Percentiles rank a stretch among this genome's conserved stretches.
phyloP scores from a whole-genome alignment of 495 filamentous ascomycete genomes.

The Penicillium daleae region DNA sequence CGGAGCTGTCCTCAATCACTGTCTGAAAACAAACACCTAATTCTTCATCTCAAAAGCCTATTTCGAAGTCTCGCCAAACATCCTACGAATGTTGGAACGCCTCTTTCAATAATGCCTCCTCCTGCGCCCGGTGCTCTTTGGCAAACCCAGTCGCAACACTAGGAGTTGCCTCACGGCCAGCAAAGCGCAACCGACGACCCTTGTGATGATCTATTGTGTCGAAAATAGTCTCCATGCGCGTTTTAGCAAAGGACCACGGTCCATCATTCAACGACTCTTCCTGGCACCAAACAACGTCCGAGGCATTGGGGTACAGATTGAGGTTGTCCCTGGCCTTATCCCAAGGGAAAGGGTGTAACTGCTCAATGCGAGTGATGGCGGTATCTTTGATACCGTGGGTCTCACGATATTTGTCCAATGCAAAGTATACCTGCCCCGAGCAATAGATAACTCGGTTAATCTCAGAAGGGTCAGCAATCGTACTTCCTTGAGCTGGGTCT shows the following conservation, averaged over 20 bases:
- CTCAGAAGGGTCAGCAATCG: neutral
- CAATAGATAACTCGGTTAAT: constrained; percentile 1
- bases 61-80: no score
- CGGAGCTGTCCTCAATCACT: neutral
- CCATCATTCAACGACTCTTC: constrained; percentile 1
- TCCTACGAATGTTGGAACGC: constrained; percentile 3
- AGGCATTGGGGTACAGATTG: neutral
- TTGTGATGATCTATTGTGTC: constrained; percentile 50
- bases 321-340: neutral
- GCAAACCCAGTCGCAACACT: constrained; percentile 82
- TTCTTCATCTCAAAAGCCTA: no score
- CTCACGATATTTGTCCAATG: neutral
- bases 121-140: constrained; percentile 68
- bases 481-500: neutral
- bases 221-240: neutral
- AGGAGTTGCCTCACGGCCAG: constrained; percentile 65
- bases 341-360: neutral
- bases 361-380: neutral
- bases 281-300: constrained; percentile 1
- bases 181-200: constrained; percentile 64
- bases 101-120: constrained; percentile 9
- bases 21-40: neutral
- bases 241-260: neutral
- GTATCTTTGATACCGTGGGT: neutral
- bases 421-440: neutral